Conservation (phyloP, 441 rosid species). For the Pelargonium australe region DNA sequence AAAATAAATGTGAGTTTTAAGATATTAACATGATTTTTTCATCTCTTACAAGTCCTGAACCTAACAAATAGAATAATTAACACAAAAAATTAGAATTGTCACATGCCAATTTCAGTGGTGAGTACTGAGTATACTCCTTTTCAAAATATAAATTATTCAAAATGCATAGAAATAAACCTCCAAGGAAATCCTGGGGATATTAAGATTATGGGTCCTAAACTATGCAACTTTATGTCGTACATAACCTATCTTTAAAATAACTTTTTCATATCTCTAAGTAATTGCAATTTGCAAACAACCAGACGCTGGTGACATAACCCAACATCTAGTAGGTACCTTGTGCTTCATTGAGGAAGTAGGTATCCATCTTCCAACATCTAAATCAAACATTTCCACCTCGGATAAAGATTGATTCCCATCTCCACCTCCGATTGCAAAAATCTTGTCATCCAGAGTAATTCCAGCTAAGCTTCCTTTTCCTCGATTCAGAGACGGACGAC, state of each 20-base stretch:
- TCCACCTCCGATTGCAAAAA: slow-evolving; percentile 30
- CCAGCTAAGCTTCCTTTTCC: slow-evolving; percentile 26
- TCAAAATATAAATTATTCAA: not conserved
- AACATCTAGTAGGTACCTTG: slow-evolving; percentile 20
- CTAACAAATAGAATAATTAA: not conserved
- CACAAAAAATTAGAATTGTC: not conserved
- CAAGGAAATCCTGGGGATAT: not conserved
- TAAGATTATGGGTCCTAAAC: not conserved
- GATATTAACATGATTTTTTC: not conserved
- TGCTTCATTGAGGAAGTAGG: slow-evolving; percentile 19
- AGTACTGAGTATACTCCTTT: not conserved
- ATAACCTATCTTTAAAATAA: not conserved
- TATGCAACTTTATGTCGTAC: not conserved
- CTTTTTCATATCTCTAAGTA: not conserved
- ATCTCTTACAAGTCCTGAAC: not conserved
- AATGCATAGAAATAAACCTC: not conserved
- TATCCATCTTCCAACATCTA: slow-evolving; percentile 25
- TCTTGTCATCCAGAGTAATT: slow-evolving; percentile 18
- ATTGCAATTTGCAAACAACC: not conserved
- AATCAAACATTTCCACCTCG: slow-evolving; percentile 28
- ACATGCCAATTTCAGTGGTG: too few species aligned
- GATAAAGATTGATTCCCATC: slow-evolving; percentile 20
- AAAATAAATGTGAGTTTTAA: not conserved
- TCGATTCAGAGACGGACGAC: slow-evolving; percentile 21
- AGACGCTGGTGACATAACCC: not conserved